Evolutionary conservation across 2,329 filamentous ascomycete genomes (phyloP).

Genomic region (Arthroderma sp.): DNA sequence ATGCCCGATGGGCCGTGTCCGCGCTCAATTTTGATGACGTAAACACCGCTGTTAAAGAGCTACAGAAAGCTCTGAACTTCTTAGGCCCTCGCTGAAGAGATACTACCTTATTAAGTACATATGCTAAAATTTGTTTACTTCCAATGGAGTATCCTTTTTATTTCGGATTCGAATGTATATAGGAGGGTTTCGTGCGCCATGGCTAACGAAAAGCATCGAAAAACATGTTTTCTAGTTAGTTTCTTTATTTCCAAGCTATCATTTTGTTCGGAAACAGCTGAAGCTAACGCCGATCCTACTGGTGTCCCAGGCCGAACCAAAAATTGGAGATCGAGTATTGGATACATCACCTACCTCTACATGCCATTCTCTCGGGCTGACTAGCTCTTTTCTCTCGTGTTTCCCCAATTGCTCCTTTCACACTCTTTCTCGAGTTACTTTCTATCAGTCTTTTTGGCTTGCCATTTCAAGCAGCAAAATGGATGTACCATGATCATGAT

Average conservation of each 20-base stretch:
- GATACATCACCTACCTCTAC: not conserved
- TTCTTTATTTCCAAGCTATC: not conserved
- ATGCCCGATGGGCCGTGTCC: conserved; percentile 93
- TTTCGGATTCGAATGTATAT: not conserved
- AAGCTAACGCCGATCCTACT: not conserved
- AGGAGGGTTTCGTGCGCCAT: not conserved
- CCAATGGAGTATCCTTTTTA: not conserved
- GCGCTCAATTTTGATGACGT: conserved; percentile 95
- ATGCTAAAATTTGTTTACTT: not conserved
- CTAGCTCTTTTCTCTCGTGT: not conserved
- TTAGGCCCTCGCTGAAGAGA: conserved; percentile 49
- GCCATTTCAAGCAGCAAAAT: not conserved
- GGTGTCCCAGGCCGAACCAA: not conserved
- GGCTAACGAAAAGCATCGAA: not conserved
- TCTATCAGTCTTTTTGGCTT: not conserved
- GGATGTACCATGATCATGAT: not conserved
- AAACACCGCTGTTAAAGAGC: conserved; percentile 72
- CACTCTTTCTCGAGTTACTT: not conserved
- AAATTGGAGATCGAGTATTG: not conserved
- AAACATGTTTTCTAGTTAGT: not conserved
- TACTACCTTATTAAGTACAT: not conserved
- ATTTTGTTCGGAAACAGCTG: not conserved
- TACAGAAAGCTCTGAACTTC: conserved; percentile 59
- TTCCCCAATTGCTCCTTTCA: not conserved
- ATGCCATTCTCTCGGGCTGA: not conserved